Conservation (phyloP, 345 rosid species). For the Eucalyptus shirleyi region DNA sequence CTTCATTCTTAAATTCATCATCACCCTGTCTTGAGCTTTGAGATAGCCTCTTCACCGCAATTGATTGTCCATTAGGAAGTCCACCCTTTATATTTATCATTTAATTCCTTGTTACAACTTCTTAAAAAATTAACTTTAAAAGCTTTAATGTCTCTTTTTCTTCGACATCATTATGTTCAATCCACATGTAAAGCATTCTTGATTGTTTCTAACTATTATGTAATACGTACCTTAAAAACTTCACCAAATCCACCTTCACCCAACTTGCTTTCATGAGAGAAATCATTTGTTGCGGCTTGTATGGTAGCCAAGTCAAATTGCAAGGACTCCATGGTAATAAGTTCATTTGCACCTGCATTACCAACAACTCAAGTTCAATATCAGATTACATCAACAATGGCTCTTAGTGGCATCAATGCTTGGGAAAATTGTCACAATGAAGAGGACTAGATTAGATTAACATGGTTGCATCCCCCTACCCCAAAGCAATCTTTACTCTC, state of each 20-base stretch:
- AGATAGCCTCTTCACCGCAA: slow-evolving; percentile 43
- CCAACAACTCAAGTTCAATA: neutral
- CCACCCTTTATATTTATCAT: slow-evolving; percentile 3
- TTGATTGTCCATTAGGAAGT: slow-evolving; percentile 14
- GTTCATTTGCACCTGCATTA: slow-evolving; percentile 10
- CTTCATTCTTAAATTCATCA: neutral
- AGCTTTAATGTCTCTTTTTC: neutral
- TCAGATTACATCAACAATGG: neutral
- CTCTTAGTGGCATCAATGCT: neutral
- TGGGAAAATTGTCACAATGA: neutral
- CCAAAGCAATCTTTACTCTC: neutral
- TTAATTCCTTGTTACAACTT: neutral
- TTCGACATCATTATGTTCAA: neutral
- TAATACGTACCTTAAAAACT: slow-evolving; percentile 36
- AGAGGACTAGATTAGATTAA: neutral
- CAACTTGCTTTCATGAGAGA: slow-evolving; percentile 36
- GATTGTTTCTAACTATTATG: neutral
- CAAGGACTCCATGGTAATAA: slow-evolving; percentile 19
- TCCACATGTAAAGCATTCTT: neutral
- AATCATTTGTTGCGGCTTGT: slow-evolving; percentile 30
- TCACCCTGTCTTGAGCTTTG: slow-evolving; percentile 22
- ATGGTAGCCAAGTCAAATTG: slow-evolving; percentile 28
- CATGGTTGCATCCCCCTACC: neutral
- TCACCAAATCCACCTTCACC: slow-evolving; percentile 72
- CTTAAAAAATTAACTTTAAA: neutral